Percentiles rank a stretch among this genome's conserved stretches.
Evolutionary conservation across 2,329 filamentous ascomycete genomes (phyloP).

Genomic region (Domatiomyces globalis): DNA sequence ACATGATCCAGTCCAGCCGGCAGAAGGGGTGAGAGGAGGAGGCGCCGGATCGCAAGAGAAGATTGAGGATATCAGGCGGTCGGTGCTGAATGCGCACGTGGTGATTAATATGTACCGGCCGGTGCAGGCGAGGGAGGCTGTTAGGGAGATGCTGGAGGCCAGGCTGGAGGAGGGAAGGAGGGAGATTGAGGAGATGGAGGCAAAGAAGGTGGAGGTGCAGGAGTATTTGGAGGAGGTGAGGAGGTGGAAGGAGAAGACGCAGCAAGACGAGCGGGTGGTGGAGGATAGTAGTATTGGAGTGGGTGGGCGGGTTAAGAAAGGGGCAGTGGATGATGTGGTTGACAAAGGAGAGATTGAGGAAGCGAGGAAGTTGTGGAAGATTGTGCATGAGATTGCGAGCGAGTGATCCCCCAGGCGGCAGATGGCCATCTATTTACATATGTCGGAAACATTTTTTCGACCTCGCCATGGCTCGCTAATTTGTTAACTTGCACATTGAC

Average conservation of each 20-base stretch:
- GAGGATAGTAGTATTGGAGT: neutral
- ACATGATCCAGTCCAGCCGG: slow-evolving; percentile 37
- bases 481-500: too few species aligned
- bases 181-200: slow-evolving; percentile 66
- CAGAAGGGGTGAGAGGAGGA: neutral
- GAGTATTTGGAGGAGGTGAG: slow-evolving; percentile 23
- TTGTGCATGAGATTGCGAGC: slow-evolving; percentile 24
- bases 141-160: slow-evolving; percentile 78
- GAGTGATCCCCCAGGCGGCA: too few species aligned
- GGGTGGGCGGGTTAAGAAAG: neutral
- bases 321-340: slow-evolving; percentile 4
- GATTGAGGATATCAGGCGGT: slow-evolving; percentile 60
- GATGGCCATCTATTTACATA: neutral
- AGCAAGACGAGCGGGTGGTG: slow-evolving; percentile 4
- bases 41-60: slow-evolving; percentile 36
- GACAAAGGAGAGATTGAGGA: slow-evolving; percentile 20
- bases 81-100: slow-evolving; percentile 86
- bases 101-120: slow-evolving; percentile 88
- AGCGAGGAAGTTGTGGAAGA: slow-evolving; percentile 26
- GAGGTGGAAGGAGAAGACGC: slow-evolving; percentile 5
- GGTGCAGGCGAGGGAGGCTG: slow-evolving; percentile 76
- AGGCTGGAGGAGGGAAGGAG: slow-evolving; percentile 57
- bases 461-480: neutral
- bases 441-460: neutral
- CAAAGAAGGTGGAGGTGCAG: slow-evolving; percentile 55